phyloP scores from a whole-genome alignment of 225 moss, liverwort and hornwort genomes.

The Sphagnum tenellum region DNA sequence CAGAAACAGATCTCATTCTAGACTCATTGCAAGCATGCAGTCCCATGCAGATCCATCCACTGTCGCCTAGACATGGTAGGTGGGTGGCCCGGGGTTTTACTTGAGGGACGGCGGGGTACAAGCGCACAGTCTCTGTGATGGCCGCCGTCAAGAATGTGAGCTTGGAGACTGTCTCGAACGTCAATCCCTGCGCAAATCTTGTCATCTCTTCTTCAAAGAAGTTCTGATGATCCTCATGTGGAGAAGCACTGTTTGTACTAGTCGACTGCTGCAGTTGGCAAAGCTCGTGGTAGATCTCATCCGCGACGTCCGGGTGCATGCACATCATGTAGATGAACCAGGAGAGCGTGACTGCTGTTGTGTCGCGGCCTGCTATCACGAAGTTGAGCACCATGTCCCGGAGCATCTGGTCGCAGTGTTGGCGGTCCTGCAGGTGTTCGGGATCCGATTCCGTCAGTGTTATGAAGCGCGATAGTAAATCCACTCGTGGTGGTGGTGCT shows the following conservation, averaged over 20 bases:
- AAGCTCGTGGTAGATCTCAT: slow-evolving; percentile 11
- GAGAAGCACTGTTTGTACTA: too few relatives aligned
- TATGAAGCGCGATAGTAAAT: slow-evolving; percentile 3
- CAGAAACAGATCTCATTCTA: too few relatives aligned
- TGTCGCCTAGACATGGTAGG: too few relatives aligned
- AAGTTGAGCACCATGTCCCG: slow-evolving; percentile 13
- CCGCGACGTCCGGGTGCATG: slow-evolving; percentile 4
- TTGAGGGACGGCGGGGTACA: slow-evolving; percentile 6
- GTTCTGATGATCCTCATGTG: background rate
- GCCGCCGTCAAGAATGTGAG: slow-evolving; percentile 4
- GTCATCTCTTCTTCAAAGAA: background rate
- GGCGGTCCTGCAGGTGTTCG: background rate
- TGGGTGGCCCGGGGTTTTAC: background rate
- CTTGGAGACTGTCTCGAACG: slow-evolving; percentile 3
- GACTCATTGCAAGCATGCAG: too few relatives aligned
- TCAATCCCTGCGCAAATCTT: slow-evolving; percentile 2
- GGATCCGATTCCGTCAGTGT: background rate
- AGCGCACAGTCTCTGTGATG: slow-evolving; percentile 6
- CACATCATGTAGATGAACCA: slow-evolving; percentile 13
- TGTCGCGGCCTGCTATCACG: slow-evolving; percentile 9
- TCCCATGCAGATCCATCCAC: too few relatives aligned
- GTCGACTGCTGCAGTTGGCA: background rate
- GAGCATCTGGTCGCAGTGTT: background rate
- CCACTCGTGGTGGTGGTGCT: background rate
- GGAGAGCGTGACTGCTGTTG: slow-evolving; percentile 10